Conservation (phyloP, 257 asterid species). For the Solanum sejunctum region DNA sequence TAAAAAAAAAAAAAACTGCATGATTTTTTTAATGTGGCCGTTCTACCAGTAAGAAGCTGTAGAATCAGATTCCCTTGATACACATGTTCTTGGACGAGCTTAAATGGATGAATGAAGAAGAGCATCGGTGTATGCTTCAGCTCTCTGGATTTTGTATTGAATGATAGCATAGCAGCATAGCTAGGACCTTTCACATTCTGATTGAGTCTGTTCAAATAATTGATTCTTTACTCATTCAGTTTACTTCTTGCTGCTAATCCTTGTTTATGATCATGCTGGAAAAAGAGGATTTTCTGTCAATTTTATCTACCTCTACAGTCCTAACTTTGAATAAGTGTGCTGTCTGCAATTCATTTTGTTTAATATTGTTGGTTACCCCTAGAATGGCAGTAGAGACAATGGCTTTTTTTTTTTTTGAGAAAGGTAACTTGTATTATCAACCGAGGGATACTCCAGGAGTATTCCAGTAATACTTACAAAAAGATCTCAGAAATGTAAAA, state of each 20-base stretch:
- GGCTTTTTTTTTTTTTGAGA: no score
- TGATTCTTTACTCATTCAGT: neutral
- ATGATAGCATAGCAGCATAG: neutral
- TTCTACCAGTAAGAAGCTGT: neutral
- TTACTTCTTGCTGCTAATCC: neutral
- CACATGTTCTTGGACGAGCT: neutral
- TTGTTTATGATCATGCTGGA: neutral
- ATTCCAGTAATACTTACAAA: no score
- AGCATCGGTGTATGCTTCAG: neutral
- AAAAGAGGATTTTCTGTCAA: neutral
- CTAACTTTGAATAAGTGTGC: neutral
- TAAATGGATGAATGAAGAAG: conserved; percentile 6
- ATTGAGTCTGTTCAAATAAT: neutral
- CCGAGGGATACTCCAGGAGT: no score
- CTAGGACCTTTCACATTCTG: neutral
- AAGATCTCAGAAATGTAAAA: no score
- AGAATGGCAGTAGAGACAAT: neutral
- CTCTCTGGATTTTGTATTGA: neutral
- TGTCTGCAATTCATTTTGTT: neutral
- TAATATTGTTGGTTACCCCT: neutral
- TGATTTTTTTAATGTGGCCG: neutral
- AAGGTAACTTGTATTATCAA: no score
- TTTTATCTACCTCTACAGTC: neutral
- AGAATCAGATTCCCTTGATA: neutral
- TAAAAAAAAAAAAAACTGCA: neutral